Conservation (phyloP, 2,329 filamentous ascomycete species). For the Camillea tinctor region DNA sequence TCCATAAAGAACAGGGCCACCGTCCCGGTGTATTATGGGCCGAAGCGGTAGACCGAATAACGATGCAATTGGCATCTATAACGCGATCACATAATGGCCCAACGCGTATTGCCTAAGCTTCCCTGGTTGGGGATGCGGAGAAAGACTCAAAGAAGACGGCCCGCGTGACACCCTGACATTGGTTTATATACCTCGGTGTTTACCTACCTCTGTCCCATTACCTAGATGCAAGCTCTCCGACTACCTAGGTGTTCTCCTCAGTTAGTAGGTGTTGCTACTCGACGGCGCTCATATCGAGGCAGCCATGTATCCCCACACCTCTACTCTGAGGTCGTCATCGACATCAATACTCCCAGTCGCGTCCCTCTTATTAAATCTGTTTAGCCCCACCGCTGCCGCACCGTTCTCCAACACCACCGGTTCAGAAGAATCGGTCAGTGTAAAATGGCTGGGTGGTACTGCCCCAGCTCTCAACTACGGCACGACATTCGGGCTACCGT, state of each 20-base stretch:
- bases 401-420: conserved; percentile 1
- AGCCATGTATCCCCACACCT: neutral
- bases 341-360: neutral
- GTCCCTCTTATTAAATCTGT: neutral
- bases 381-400: neutral
- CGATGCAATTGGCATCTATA: neutral
- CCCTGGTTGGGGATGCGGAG: neutral
- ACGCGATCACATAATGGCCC: neutral
- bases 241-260: neutral
- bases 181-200: neutral
- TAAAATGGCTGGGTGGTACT: conserved; percentile 41
- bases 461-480: conserved; percentile 36
- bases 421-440: conserved; percentile 21
- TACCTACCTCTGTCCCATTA: neutral
- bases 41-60: neutral
- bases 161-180: neutral
- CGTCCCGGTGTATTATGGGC: neutral
- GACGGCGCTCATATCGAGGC: neutral
- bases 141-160: neutral
- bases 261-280: neutral
- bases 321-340: neutral
- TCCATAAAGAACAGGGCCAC: neutral
- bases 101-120: neutral
- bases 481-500: conserved; percentile 45
- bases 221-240: neutral